Percentiles rank a stretch among this genome's conserved stretches.
Conservation (phyloP, 306 rosid species). For the Prosopis cineraria region DNA sequence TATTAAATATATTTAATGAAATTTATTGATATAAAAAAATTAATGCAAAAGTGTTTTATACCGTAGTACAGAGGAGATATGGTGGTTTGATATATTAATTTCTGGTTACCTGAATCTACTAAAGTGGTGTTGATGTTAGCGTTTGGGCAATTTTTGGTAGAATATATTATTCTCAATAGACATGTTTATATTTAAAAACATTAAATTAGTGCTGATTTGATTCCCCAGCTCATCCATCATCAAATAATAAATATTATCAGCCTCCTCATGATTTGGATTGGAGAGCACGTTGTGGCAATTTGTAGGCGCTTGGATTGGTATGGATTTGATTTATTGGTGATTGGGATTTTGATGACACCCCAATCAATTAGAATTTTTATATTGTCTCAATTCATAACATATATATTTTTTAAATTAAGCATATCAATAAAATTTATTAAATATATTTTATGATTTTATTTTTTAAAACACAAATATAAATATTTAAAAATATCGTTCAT, state of each 20-base stretch:
- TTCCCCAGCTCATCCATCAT: slow-evolving; percentile 31
- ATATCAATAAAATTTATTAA: no score
- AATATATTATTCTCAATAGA: background rate
- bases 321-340: slow-evolving; percentile 21
- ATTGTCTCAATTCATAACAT: no score
- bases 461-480: no score
- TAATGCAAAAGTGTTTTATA: no score
- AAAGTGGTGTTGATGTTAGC: no score
- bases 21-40: no score
- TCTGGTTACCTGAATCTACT: background rate
- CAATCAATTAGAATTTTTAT: no score
- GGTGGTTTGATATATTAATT: background rate
- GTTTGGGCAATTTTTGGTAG: background rate
- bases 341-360: slow-evolving; percentile 11
- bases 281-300: slow-evolving; percentile 27
- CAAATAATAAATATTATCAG: slow-evolving; percentile 33
- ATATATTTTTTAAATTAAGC: no score
- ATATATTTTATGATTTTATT: no score
- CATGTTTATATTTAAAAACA: background rate
- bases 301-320: slow-evolving; percentile 25
- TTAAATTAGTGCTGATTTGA: background rate
- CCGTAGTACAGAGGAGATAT: no score
- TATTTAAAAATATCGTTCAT: no score
- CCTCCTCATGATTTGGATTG: slow-evolving; percentile 45
- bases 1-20: no score